phyloP scores from a whole-genome alignment of 495 filamentous ascomycete genomes.

The Podospora sp. region DNA sequence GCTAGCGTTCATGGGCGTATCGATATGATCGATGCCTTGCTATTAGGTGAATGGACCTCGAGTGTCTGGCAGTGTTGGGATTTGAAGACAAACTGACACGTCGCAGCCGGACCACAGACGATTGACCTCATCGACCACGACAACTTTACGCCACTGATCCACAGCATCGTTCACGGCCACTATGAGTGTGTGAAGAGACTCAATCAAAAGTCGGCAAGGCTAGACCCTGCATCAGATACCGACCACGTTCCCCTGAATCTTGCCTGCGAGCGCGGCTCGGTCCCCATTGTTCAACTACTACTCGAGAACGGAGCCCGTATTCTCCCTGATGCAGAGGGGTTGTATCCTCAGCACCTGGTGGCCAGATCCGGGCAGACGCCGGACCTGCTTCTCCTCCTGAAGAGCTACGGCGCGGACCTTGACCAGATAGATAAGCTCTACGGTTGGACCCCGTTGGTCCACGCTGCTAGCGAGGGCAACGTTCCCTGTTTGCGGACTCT shows the following conservation, averaged over 20 bases:
- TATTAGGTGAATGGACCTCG: slow-evolving; percentile 50
- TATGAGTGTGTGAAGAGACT: slow-evolving; percentile 76
- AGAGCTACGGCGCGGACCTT: slow-evolving; percentile 86
- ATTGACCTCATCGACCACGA: slow-evolving; percentile 90
- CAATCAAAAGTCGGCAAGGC: slow-evolving; percentile 68
- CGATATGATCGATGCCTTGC: slow-evolving; percentile 76
- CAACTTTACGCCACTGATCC: slow-evolving; percentile 94
- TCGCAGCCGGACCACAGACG: slow-evolving; percentile 56
- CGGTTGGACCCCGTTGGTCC: slow-evolving; percentile 94
- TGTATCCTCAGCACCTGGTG: slow-evolving; percentile 97
- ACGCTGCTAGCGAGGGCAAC: slow-evolving; percentile 95
- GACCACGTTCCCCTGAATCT: slow-evolving; percentile 95
- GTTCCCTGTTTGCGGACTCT: slow-evolving; percentile 81
- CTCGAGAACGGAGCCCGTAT: slow-evolving; percentile 76
- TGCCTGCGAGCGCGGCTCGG: slow-evolving; percentile 88
- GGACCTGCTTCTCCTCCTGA: slow-evolving; percentile 73
- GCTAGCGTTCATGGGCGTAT: slow-evolving; percentile 91
- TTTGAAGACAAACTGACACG: slow-evolving; percentile 5
- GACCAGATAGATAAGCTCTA: slow-evolving; percentile 94
- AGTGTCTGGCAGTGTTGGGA: not conserved
- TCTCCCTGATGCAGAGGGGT: slow-evolving; percentile 89
- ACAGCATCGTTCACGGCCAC: slow-evolving; percentile 86
- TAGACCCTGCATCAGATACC: slow-evolving; percentile 78
- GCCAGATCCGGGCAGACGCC: slow-evolving; percentile 85
- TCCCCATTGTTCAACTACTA: slow-evolving; percentile 78